phyloP scores from a whole-genome alignment of 805 yeast genomes.

The Kazachstania taianensis region DNA sequence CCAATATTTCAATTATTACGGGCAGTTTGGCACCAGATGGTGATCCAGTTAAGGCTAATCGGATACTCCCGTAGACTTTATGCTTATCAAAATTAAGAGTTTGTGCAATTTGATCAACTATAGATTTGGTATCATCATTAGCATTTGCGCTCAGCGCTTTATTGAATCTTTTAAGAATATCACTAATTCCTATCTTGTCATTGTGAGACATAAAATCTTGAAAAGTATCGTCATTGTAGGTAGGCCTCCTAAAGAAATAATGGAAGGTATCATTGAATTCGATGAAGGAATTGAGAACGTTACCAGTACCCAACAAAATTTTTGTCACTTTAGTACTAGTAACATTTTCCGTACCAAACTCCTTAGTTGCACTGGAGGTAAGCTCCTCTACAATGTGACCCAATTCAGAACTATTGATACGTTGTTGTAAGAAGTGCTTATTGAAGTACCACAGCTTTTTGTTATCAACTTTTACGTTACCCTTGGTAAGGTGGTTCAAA shows the following conservation, averaged over 20 bases:
- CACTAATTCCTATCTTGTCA: too few species aligned
- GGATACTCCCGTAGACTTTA: conserved; percentile 43
- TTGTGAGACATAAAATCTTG: too few species aligned
- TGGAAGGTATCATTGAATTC: conserved; percentile 41
- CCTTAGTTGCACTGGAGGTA: conserved; percentile 10
- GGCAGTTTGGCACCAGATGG: conserved; percentile 62
- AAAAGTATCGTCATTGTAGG: conserved; percentile 9
- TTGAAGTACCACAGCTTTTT: conserved; percentile 69
- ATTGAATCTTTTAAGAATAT: too few species aligned
- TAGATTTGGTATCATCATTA: too few species aligned
- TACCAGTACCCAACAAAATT: conserved; percentile 37
- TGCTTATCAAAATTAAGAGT: conserved; percentile 21
- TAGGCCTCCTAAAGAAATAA: conserved; percentile 38
- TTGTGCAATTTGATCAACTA: too few species aligned
- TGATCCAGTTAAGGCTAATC: conserved; percentile 64
- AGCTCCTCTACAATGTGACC: conserved; percentile 31
- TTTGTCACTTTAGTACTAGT: conserved; percentile 28
- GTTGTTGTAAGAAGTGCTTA: conserved; percentile 48
- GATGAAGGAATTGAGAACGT: conserved; percentile 40
- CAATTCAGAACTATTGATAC: conserved; percentile 33
- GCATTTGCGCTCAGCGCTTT: too few species aligned
- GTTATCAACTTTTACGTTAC: conserved; percentile 85
- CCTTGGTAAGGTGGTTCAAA: conserved; percentile 71
- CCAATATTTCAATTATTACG: conserved; percentile 45
- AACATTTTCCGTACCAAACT: conserved; percentile 7